Percentiles rank a stretch among this genome's conserved stretches.
Evolutionary conservation across 257 asterid genomes (phyloP).

Genomic region (Salvia miltiorrhiza): DNA sequence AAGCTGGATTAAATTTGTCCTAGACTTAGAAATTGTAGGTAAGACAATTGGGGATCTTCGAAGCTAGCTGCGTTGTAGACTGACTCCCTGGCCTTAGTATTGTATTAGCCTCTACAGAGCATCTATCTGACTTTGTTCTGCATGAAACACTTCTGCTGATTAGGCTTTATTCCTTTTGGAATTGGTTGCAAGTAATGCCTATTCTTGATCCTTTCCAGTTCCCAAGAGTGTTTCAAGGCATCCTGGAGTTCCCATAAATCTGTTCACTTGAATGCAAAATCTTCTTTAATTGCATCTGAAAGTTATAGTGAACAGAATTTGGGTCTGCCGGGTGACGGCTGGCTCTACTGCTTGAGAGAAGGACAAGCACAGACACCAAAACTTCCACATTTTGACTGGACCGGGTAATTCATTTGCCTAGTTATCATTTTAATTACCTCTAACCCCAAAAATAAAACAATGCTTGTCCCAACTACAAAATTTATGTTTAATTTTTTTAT

Average conservation of each 20-base stretch:
- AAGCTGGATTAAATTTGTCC: too few species aligned
- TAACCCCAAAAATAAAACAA: too few species aligned
- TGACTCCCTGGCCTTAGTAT: too few species aligned
- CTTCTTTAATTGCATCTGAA: conserved; percentile 38
- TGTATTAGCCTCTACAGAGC: too few species aligned
- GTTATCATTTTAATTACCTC: background rate
- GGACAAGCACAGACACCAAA: conserved; percentile 73
- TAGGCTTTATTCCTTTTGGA: background rate
- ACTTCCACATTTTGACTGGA: conserved; percentile 88
- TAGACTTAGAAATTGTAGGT: too few species aligned
- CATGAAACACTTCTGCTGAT: too few species aligned
- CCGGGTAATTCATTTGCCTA: conserved; percentile 64
- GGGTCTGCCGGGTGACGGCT: too few species aligned
- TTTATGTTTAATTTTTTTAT: background rate
- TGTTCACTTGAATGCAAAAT: conserved; percentile 76
- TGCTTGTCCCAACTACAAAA: background rate
- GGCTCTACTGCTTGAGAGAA: conserved; percentile 89
- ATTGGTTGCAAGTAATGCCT: too few species aligned
- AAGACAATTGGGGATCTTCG: background rate
- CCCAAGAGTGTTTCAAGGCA: conserved; percentile 95
- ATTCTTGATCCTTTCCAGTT: conserved; percentile 37
- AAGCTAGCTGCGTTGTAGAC: too few species aligned
- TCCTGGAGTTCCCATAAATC: conserved; percentile 92
- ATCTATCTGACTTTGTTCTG: too few species aligned
- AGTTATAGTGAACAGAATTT: conserved; percentile 38